phyloP scores from a whole-genome alignment of 495 filamentous ascomycete genomes.

The Talaromyces liani region DNA sequence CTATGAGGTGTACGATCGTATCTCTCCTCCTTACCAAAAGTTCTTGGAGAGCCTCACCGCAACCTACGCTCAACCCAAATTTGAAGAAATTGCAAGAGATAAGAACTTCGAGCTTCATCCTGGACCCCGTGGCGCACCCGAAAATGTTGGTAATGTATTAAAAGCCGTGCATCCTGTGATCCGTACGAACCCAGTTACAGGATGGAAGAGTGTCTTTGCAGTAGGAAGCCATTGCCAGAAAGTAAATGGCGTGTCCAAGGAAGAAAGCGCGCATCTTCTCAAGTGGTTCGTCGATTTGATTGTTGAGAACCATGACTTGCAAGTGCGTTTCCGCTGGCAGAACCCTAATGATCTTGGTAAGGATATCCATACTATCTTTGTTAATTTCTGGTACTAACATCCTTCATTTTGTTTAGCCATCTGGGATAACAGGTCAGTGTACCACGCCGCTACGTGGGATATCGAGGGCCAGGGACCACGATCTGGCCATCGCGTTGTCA shows the following conservation, averaged over 20 bases:
- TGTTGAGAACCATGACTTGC: conserved; percentile 72
- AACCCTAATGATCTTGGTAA: conserved; percentile 33
- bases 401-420: conserved; percentile 25
- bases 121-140: conserved; percentile 49
- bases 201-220: conserved; percentile 70
- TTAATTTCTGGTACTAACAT: too few species aligned
- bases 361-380: not conserved
- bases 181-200: conserved; percentile 72
- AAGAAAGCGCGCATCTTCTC: conserved; percentile 56
- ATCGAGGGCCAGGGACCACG: conserved; percentile 51
- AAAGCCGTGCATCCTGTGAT: conserved; percentile 62
- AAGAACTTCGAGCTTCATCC: conserved; percentile 43
- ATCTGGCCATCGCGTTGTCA: conserved; percentile 53
- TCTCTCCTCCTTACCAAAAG: conserved; percentile 51
- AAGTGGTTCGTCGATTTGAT: conserved; percentile 57
- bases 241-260: conserved; percentile 59
- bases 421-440: conserved; percentile 68
- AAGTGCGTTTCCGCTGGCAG: conserved; percentile 63
- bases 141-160: conserved; percentile 55
- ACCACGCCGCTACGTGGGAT: conserved; percentile 64
- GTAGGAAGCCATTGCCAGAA: conserved; percentile 51
- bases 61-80: conserved; percentile 27
- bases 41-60: conserved; percentile 64
- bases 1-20: conserved; percentile 53
- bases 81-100: conserved; percentile 37